Percentiles rank a stretch among this genome's conserved stretches.
Evolutionary conservation across 352 stramenopile species (phyloP).

Genomic region (Pythium sukuiense): DNA sequence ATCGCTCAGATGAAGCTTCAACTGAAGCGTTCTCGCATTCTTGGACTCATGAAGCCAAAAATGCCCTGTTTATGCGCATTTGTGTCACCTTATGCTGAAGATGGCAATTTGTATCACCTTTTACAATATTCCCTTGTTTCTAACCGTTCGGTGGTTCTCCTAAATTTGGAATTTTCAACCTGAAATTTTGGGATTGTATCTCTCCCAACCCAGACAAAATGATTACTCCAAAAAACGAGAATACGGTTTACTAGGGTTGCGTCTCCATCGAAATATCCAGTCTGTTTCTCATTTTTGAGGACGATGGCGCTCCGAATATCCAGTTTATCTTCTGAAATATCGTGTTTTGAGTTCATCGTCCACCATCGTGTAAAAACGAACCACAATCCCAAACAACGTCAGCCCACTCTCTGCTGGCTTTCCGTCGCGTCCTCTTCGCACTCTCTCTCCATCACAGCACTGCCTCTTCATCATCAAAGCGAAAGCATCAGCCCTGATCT

Average conservation of each 20-base stretch:
- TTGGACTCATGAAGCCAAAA: no score
- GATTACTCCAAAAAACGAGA: background rate
- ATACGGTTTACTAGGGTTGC: background rate
- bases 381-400: background rate
- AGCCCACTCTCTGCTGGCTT: background rate
- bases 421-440: background rate
- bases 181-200: background rate
- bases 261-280: background rate
- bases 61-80: no score
- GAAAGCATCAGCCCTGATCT: background rate
- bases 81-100: no score
- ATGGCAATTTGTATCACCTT: no score
- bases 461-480: background rate
- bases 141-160: background rate
- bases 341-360: no score
- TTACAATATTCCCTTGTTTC: no score
- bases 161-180: background rate
- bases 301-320: background rate
- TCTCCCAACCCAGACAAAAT: background rate
- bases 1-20: no score
- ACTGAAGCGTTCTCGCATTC: no score
- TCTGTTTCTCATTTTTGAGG: background rate
- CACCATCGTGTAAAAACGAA: background rate
- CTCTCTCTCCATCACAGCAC: background rate
- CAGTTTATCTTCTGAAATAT: background rate